Evolutionary conservation across 306 rosid species (phyloP).

Genomic region (Herpetospermum pedunculosum): DNA sequence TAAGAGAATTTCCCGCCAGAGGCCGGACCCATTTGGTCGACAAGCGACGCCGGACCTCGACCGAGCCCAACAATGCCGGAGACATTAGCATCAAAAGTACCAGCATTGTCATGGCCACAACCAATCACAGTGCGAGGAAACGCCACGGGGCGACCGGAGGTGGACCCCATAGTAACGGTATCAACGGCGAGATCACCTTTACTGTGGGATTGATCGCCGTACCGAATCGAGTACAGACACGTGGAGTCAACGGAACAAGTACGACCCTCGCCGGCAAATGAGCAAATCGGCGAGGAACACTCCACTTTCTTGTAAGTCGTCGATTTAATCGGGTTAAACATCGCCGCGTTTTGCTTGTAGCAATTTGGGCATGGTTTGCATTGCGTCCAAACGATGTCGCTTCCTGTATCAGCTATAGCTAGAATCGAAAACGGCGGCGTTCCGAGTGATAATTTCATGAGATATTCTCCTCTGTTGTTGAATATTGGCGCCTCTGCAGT

Average conservation of each 20-base stretch:
- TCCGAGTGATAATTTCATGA: slow-evolving; percentile 32
- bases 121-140: slow-evolving; percentile 27
- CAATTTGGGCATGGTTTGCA: slow-evolving; percentile 35
- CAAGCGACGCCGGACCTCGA: slow-evolving; percentile 19
- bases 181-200: slow-evolving; percentile 29
- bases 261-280: accelerated
- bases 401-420: slow-evolving; percentile 46
- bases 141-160: not conserved
- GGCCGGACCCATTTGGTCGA: slow-evolving; percentile 20
- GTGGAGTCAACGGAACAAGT: not conserved
- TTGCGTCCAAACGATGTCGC: slow-evolving; percentile 44
- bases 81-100: not conserved
- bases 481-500: not conserved
- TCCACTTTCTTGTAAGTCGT: slow-evolving; percentile 10
- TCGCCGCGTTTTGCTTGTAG: slow-evolving; percentile 24
- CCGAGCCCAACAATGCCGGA: slow-evolving; percentile 58
- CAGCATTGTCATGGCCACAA: slow-evolving; percentile 23
- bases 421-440: slow-evolving; percentile 29
- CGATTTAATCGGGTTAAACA: slow-evolving; percentile 33
- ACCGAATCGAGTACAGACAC: slow-evolving; percentile 10
- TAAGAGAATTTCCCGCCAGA: slow-evolving; percentile 33
- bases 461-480: slow-evolving; percentile 15
- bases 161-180: slow-evolving; percentile 28
- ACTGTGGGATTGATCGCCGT: slow-evolving; percentile 24
- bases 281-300: slow-evolving; percentile 13